Conservation (phyloP, 306 rosid species). For the Quillaja saponaria region DNA sequence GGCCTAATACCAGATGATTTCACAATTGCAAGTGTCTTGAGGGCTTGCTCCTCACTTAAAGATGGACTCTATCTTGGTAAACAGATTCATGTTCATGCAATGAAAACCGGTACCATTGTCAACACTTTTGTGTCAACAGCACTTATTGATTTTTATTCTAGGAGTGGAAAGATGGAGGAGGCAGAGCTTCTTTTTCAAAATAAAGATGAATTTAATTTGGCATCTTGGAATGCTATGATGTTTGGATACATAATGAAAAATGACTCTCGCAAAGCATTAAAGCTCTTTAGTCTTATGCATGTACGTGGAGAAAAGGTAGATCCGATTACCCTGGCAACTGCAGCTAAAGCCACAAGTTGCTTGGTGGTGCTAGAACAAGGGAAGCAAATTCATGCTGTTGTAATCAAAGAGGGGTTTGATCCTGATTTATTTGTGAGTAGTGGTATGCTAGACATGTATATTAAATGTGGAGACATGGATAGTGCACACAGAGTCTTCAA, state of each 20-base stretch:
- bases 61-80: conserved; percentile 43
- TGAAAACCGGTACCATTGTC: conserved; percentile 43
- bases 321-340: conserved; percentile 62
- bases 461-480: conserved; percentile 77
- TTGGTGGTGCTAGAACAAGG: conserved; percentile 61
- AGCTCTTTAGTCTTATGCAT: conserved; percentile 53
- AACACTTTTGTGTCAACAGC: conserved; percentile 73
- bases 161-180: conserved; percentile 67
- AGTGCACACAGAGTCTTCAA: conserved; percentile 52
- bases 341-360: conserved; percentile 69
- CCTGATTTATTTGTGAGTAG: conserved; percentile 59
- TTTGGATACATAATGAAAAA: conserved; percentile 54
- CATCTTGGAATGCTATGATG: conserved; percentile 88
- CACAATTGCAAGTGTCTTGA: conserved; percentile 68
- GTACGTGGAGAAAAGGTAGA: conserved; percentile 50
- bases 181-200: conserved; percentile 53
- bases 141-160: conserved; percentile 69
- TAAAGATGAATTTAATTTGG: conserved; percentile 62
- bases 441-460: conserved; percentile 75
- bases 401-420: conserved; percentile 46
- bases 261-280: conserved; percentile 49
- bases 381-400: conserved; percentile 68
- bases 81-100: conserved; percentile 66
- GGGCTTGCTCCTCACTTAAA: conserved; percentile 64
- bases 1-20: conserved; percentile 66